These are phyloP conservation scores for Pachysandra terminalis DNA, from an alignment of 164 flowering plant species.

Conservation along the genomic window DNA sequence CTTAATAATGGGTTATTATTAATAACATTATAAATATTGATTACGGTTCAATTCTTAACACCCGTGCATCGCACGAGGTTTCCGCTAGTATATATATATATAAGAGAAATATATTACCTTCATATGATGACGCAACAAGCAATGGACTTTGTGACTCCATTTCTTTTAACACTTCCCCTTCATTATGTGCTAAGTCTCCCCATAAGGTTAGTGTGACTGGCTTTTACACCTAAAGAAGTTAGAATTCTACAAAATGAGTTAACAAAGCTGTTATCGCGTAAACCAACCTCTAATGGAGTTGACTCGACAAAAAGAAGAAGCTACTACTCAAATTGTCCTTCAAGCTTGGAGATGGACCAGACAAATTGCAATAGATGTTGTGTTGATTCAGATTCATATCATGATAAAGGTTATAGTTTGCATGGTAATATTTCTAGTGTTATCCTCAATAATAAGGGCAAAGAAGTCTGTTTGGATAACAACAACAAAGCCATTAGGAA, in stretches of 20 bases:
- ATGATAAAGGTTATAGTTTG: constrained; percentile 40
- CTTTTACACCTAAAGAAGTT: constrained; percentile 79
- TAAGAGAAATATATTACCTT: no score
- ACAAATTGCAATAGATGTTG: constrained; percentile 19
- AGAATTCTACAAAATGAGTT: constrained; percentile 54
- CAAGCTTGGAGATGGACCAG: constrained; percentile 76
- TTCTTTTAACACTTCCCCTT: no score
- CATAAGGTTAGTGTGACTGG: no score
- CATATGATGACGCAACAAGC: no score
- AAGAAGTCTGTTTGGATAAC: constrained; percentile 45
- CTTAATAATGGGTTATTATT: no score
- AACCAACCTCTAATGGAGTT: constrained; percentile 28
- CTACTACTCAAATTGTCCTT: constrained; percentile 67
- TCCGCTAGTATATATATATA: no score
- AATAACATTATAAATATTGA: no score
- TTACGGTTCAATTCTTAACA: no score
- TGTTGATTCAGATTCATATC: no score
- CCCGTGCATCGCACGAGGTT: no score
- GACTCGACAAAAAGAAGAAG: constrained; percentile 20
- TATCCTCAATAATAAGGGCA: constrained; percentile 58
- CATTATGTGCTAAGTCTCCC: no score
- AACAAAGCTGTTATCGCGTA: constrained; percentile 50
- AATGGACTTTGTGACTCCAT: no score
- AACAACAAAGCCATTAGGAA: constrained; percentile 46
- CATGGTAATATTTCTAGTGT: constrained; percentile 51